Percentiles rank a stretch among this genome's conserved stretches.
These are phyloP conservation scores for Trichoderma sp. DNA, from an alignment of 2,329 filamentous ascomycete genomes.

Conservation along the genomic window DNA sequence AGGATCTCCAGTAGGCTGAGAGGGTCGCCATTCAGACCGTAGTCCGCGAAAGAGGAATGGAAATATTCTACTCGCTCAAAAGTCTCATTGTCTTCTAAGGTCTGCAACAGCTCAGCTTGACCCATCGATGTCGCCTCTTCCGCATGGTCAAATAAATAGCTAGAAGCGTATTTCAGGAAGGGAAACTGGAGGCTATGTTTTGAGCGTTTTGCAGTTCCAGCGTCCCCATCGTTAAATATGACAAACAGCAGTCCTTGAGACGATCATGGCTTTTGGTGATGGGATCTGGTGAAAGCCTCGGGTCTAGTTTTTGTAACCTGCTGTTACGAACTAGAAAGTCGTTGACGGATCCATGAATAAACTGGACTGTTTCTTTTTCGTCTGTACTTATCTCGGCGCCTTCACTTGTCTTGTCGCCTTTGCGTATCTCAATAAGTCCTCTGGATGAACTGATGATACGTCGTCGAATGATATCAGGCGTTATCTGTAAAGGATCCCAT, in stretches of 20 bases:
- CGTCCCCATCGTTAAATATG: neutral
- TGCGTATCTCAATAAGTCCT: neutral
- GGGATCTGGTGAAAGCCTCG: neutral
- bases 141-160: neutral
- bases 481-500: neutral
- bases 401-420: no score
- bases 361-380: neutral
- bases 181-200: rapidly evolving
- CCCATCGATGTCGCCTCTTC: neutral
- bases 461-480: neutral
- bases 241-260: neutral
- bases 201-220: neutral
- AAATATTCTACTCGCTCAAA: neutral
- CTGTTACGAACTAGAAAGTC: neutral
- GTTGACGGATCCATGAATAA: neutral
- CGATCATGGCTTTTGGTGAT: neutral
- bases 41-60: neutral
- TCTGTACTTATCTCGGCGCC: no score
- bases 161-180: neutral
- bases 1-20: neutral
- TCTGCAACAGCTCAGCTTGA: neutral
- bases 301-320: neutral
- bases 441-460: neutral
- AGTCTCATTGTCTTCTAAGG: rapidly evolving
- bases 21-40: neutral